Conservation (phyloP, 2,329 filamentous ascomycete genomes). For the Beauveria medogensis region DNA sequence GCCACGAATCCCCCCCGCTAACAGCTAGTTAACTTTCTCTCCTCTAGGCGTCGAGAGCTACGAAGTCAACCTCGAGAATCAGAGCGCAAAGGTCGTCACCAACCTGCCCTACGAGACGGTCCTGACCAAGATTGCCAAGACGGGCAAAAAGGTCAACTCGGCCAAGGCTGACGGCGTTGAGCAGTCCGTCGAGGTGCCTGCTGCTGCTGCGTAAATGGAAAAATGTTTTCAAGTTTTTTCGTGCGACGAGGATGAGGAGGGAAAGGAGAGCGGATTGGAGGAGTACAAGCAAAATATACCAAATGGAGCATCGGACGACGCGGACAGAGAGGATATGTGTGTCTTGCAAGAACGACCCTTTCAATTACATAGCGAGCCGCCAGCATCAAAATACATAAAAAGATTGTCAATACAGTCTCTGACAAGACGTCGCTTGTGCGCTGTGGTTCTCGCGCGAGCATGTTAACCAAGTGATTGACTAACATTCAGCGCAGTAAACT, state of each 20-base stretch:
- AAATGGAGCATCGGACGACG: not conserved
- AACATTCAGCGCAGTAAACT: not conserved
- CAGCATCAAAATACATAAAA: not conserved
- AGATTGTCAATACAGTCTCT: not conserved
- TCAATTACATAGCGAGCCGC: not conserved
- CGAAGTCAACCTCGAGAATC: conserved; percentile 78
- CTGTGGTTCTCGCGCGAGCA: not conserved
- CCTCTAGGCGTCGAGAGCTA: conserved; percentile 70
- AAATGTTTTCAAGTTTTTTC: no score
- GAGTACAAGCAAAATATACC: not conserved
- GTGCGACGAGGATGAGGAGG: not conserved
- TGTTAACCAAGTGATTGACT: not conserved
- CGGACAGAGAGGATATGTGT: not conserved
- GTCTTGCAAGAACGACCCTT: not conserved
- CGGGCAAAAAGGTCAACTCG: conserved; percentile 82
- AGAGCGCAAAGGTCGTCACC: conserved; percentile 72
- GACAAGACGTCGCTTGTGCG: not conserved
- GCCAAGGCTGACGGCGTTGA: conserved; percentile 61
- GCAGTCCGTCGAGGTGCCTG: conserved; percentile 41
- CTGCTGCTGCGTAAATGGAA: conserved; percentile 20
- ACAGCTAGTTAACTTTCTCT: conserved; percentile 1
- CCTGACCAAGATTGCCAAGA: conserved; percentile 85
- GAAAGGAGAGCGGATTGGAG: not conserved
- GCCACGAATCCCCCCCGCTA: not conserved
- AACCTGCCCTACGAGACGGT: conserved; percentile 71